These are phyloP conservation scores for Pleurotus giganteus DNA, from an alignment of 768 basidiomycete species.

Conservation along the genomic window DNA sequence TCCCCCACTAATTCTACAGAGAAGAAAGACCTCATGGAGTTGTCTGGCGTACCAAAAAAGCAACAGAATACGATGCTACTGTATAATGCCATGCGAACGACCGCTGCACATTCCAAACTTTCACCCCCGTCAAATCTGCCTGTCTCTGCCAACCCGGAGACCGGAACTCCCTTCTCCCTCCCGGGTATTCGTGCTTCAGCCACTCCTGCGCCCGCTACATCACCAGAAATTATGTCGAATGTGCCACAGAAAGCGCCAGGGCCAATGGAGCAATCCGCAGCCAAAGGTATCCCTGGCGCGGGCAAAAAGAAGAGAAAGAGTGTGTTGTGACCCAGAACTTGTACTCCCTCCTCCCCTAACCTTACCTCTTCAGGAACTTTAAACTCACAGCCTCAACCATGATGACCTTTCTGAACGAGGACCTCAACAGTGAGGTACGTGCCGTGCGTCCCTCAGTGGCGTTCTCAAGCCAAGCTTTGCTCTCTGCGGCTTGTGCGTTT, in stretches of 20 bases:
- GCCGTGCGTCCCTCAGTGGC: not conserved
- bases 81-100: slow-evolving; percentile 77
- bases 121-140: slow-evolving; percentile 41
- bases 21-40: slow-evolving; percentile 17
- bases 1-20: slow-evolving; percentile 23
- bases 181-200: slow-evolving; percentile 28
- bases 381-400: slow-evolving; percentile 4
- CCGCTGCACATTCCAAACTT: slow-evolving; percentile 65
- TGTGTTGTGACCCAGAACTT: slow-evolving; percentile 29
- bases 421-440: not conserved
- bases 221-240: slow-evolving; percentile 28
- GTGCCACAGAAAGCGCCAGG: slow-evolving; percentile 28
- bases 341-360: not conserved
- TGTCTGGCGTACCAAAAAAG: slow-evolving; percentile 40
- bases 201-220: slow-evolving; percentile 37
- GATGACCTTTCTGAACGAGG: not conserved
- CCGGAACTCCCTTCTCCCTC: slow-evolving; percentile 23
- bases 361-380: slow-evolving; percentile 8
- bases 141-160: slow-evolving; percentile 28
- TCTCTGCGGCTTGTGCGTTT: not conserved
- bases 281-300: slow-evolving; percentile 47
- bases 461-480: not conserved
- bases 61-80: slow-evolving; percentile 69
- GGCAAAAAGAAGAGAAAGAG: slow-evolving; percentile 80
- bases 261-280: slow-evolving; percentile 42